Evolutionary conservation across 306 rosid species (phyloP).

Genomic region (Crotalaria pallida): DNA sequence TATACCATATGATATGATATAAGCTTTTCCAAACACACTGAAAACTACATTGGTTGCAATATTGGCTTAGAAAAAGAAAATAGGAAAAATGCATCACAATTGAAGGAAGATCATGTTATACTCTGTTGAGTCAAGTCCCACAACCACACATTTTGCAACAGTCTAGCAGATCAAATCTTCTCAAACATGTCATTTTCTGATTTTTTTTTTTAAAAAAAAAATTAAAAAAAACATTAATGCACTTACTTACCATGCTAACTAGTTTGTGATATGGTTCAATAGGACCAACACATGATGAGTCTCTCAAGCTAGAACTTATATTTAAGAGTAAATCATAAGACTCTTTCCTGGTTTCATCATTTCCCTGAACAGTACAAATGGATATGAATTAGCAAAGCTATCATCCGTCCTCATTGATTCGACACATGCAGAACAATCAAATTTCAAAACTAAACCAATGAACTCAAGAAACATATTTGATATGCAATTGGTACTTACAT

Average conservation of each 20-base stretch:
- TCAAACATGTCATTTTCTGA: background rate
- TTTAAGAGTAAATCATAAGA: slow-evolving; percentile 66
- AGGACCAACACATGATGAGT: slow-evolving; percentile 33
- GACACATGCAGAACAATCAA: background rate
- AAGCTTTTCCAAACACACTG: background rate
- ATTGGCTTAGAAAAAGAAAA: background rate
- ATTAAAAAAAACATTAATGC: slow-evolving; percentile 15
- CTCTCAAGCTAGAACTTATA: slow-evolving; percentile 65
- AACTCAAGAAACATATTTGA: slow-evolving; percentile 8
- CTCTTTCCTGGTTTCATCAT: slow-evolving; percentile 67
- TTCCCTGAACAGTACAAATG: slow-evolving; percentile 45
- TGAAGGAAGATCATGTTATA: background rate
- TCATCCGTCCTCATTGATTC: slow-evolving; percentile 8
- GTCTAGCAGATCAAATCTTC: background rate
- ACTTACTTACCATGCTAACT: slow-evolving; percentile 75
- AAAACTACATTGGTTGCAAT: background rate
- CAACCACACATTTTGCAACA: background rate
- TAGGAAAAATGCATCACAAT: background rate
- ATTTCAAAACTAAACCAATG: background rate
- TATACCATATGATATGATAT: background rate
- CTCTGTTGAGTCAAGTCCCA: background rate
- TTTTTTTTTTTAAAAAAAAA: no score
- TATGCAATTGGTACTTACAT: slow-evolving; percentile 46
- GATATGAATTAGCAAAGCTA: slow-evolving; percentile 14
- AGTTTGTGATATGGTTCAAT: slow-evolving; percentile 57